These are phyloP conservation scores for Fusarium sterilihyphosum DNA, from an alignment of 2,329 filamentous ascomycete species.

Conservation along the genomic window DNA sequence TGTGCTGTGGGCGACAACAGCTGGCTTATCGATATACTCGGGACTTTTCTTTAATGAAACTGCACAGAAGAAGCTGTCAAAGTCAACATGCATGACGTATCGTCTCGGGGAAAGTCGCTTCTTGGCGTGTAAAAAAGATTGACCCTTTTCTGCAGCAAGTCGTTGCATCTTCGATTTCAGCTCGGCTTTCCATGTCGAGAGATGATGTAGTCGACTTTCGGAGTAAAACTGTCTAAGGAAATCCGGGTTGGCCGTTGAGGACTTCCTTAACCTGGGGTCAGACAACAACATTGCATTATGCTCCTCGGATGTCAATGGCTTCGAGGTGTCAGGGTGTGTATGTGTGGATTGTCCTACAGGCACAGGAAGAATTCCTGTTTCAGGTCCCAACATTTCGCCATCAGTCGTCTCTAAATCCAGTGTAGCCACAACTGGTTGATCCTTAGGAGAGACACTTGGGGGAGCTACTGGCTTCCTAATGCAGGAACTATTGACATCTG, in stretches of 20 bases:
- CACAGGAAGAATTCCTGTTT: neutral
- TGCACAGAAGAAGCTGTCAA: conserved; percentile 98
- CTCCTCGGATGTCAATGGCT: conserved; percentile 89
- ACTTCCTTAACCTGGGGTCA: conserved; percentile 86
- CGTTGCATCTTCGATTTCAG: conserved; percentile 89
- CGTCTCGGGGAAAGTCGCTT: conserved; percentile 71
- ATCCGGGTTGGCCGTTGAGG: conserved; percentile 90
- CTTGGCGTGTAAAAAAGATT: conserved; percentile 57
- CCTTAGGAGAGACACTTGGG: neutral
- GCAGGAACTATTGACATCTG: neutral
- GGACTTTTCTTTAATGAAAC: conserved; percentile 84
- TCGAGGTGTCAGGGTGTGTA: conserved; percentile 32
- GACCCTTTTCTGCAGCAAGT: conserved; percentile 75
- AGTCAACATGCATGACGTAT: conserved; percentile 96
- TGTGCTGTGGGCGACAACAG: conserved; percentile 87
- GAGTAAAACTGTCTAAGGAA: conserved; percentile 96
- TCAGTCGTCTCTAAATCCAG: neutral
- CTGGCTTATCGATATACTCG: conserved; percentile 79
- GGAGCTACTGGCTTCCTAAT: neutral
- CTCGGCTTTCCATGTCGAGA: conserved; percentile 96
- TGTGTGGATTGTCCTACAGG: neutral
- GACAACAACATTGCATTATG: conserved; percentile 87
- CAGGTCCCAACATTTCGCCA: neutral
- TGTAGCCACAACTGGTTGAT: neutral
- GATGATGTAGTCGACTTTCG: conserved; percentile 92